Evolutionary conservation across 75 land plant species (phyloP).

Genomic region (Selaginella moellendorffii): DNA sequence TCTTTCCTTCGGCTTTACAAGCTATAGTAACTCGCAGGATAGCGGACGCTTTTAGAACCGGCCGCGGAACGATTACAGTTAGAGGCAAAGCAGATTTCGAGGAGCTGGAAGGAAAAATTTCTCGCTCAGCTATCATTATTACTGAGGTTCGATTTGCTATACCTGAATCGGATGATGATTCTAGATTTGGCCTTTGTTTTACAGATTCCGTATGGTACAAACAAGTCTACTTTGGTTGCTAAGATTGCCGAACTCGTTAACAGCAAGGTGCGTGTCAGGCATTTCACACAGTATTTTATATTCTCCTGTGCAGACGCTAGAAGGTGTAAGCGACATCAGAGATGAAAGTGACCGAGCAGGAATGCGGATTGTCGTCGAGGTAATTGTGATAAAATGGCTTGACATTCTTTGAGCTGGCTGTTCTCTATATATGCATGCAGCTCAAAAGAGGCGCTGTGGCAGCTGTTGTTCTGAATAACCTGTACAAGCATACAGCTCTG

Average conservation of each 20-base stretch:
- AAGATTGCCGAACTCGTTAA: conserved; percentile 93
- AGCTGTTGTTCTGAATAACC: conserved; percentile 66
- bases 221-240: conserved; percentile 74
- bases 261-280: conserved; percentile 38
- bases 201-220: conserved; percentile 91
- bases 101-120: conserved; percentile 46
- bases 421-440: conserved; percentile 30
- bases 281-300: not conserved
- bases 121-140: conserved; percentile 49
- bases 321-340: conserved; percentile 87
- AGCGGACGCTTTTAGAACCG: conserved; percentile 77
- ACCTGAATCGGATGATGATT: not conserved
- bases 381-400: no score
- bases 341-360: conserved; percentile 98
- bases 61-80: conserved; percentile 58
- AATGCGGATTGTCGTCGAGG: conserved; percentile 97
- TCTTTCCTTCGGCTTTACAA: no score
- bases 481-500: conserved; percentile 64
- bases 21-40: conserved; percentile 39
- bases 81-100: conserved; percentile 85
- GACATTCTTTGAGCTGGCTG: no score
- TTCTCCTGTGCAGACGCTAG: conserved; percentile 42
- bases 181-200: not conserved
- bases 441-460: conserved; percentile 71
- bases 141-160: conserved; percentile 44